Conservation (phyloP, 2,329 filamentous ascomycete species). For the Stachybotrys elegans region DNA sequence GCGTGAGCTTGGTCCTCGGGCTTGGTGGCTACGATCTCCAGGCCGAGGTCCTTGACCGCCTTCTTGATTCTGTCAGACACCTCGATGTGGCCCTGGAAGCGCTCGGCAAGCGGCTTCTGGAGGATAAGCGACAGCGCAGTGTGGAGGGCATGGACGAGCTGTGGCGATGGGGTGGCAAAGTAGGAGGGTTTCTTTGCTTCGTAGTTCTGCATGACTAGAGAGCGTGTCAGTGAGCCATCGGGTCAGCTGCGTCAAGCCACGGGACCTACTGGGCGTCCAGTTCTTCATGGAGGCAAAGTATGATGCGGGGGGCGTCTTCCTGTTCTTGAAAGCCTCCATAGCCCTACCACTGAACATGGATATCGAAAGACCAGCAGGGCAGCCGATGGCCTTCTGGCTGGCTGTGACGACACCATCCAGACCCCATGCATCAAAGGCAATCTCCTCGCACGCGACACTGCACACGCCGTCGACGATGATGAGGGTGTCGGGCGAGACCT, state of each 20-base stretch:
- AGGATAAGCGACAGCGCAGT: constrained; percentile 84
- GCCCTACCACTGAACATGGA: constrained; percentile 89
- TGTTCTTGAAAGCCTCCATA: constrained; percentile 71
- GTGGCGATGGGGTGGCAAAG: constrained; percentile 93
- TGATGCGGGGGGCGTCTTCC: constrained; percentile 75
- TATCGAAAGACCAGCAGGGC: constrained; percentile 89
- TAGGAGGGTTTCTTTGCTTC: constrained; percentile 97
- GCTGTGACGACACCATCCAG: constrained; percentile 91
- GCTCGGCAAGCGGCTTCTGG: constrained; percentile 70
- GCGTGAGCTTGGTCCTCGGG: constrained; percentile 90
- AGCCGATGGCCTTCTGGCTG: constrained; percentile 94
- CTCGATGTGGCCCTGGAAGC: constrained; percentile 76
- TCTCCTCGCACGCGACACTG: constrained; percentile 93
- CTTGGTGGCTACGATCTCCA: constrained; percentile 80
- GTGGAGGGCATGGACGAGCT: constrained; percentile 89
- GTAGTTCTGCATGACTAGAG: constrained; percentile 92
- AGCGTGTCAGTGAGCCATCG: constrained; percentile 10
- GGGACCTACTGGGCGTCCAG: constrained; percentile 76
- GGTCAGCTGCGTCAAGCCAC: not conserved
- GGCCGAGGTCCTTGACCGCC: constrained; percentile 70
- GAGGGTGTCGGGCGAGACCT: constrained; percentile 85
- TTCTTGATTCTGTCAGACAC: constrained; percentile 84
- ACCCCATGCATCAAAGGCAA: constrained; percentile 92
- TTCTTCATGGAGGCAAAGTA: constrained; percentile 98
- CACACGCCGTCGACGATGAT: constrained; percentile 94